Evolutionary conservation across 2,329 filamentous ascomycete species (phyloP), one percentile per base, ranked within the genome.

Genomic region (Cladosporium sp.): DNA sequence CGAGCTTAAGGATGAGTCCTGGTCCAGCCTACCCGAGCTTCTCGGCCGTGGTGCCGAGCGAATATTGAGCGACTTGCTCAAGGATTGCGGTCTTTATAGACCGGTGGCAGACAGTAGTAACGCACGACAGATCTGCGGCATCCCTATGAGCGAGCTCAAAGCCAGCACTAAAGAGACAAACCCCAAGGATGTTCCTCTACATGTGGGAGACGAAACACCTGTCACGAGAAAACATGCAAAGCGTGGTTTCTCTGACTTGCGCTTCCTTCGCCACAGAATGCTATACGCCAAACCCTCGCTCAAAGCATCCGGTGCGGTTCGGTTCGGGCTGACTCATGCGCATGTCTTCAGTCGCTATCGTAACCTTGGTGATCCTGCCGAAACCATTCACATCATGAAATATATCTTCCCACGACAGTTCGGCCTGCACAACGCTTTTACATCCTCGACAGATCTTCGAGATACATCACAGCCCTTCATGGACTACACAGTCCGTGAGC

Each of bases 321-420:
- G 80, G 15, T 84, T 86, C 64, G 92, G 93, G 1, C 76, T 95
- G 48, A 82, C 83, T 56, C 86, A 88, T 65, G 88, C 88, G 50
- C 91, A 96, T 72, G 82, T 91, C 2, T 68, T 97, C 19, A 95
- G 93, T 62, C 82, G 89, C 18, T 86, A 78, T 56, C 69, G 76
- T 30, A 61, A 77, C 59, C 53, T 67, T 35, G 54, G 70, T 32
- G 71, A 79, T 58, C 60, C 72, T 1, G 62, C 68, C 11, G 78
- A 85, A 55, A 86, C 83, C 0, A 62, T 82, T 9, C 87, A 86
- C 58, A 69, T 95, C 16, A 81, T 95, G 79, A 93, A 92, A 74
- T 92, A 97, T 67, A 83, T 98, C 1, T 98, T 98, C 59, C 93
- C 93, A 27, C 78, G 85, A 9, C 91, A 97, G 62, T 97, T 95